These are phyloP conservation scores for Atkinsonella hypoxylon DNA, from an alignment of 2,329 filamentous ascomycete species.

Conservation along the genomic window DNA sequence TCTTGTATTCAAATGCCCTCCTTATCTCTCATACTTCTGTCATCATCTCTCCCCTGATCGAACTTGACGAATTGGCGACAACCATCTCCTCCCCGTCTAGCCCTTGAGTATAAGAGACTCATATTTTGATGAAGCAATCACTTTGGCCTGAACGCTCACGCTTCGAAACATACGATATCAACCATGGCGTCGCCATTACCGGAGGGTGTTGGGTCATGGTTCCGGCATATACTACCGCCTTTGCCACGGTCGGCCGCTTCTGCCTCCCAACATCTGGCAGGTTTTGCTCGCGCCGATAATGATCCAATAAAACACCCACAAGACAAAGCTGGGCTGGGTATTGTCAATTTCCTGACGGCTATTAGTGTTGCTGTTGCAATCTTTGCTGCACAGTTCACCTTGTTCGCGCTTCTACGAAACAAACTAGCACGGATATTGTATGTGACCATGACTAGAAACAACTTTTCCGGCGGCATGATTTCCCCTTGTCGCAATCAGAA, in stretches of 20 bases:
- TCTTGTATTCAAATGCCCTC: not conserved
- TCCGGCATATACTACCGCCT: not conserved
- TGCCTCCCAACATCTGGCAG: not conserved
- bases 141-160: not conserved
- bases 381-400: conserved; percentile 50
- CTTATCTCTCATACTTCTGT: not conserved
- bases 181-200: conserved; percentile 2
- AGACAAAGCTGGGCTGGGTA: conserved; percentile 30
- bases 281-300: conserved; percentile 3
- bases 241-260: not conserved
- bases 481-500: not conserved
- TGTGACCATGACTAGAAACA: conserved; percentile 15
- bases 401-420: conserved; percentile 68
- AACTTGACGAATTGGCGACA: not conserved
- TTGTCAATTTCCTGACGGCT: conserved; percentile 47
- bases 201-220: not conserved
- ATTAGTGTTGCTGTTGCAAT: conserved; percentile 49
- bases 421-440: conserved; percentile 77
- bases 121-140: not conserved
- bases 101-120: not conserved
- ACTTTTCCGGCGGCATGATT: conserved; percentile 6
- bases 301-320: conserved; percentile 17
- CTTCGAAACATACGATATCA: not conserved
- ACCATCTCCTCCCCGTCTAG: not conserved
- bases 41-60: not conserved